Evolutionary conservation across 495 filamentous ascomycete species (phyloP), one percentile per base, ranked within the genome.

Genomic region (Saxispiralis lemnorum): DNA sequence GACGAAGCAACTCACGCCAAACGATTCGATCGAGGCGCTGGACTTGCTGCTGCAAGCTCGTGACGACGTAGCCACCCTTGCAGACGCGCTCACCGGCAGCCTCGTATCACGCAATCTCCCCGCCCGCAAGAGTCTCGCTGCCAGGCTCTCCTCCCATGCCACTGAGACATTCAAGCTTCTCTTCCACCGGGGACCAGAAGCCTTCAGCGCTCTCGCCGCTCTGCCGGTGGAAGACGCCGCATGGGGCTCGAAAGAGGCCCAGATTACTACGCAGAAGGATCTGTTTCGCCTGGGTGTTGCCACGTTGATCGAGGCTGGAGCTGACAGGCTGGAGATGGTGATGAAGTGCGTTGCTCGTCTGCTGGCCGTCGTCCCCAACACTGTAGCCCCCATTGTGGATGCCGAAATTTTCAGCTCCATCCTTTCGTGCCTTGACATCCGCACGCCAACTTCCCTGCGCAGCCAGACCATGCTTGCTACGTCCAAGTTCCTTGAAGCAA

Each of bases 331-430:
- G 35, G 67, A 70, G 38, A 65, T 69, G 16, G 69, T 73, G 6
- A 64, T 80, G 55, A 73, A 75, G 51, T 73, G 69, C 19, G 69
- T 82, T 39, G 68, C 78, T 12, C 66, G 73, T 42, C 59, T 81
- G 11, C 64, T 82, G 14, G 69, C 71, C 18, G 65, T 70, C n/a
- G 69, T 74, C 46, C 71, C 73, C 0, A 63, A 57, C 0, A 64
- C 66, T 39, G 53, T 93, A 39, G 71, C 77, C 47, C 61, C 66
- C 32, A 58, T 86, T 38, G 68, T 94, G 31, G 85, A 92, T 53
- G 68, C 72, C 36, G 80, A 89, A 46, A 72, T 71, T 34, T 72
- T 93, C 45, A 83, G 87, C 52, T 81, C 82, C 35, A 73, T 95
- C 39, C 61, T 93, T 9, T 67, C 72, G 24, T 81, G 75, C 39